Base-by-base conservation (phyloP, 1,139 yeast species). In the Sugiyamaella xylanicola region DNA sequence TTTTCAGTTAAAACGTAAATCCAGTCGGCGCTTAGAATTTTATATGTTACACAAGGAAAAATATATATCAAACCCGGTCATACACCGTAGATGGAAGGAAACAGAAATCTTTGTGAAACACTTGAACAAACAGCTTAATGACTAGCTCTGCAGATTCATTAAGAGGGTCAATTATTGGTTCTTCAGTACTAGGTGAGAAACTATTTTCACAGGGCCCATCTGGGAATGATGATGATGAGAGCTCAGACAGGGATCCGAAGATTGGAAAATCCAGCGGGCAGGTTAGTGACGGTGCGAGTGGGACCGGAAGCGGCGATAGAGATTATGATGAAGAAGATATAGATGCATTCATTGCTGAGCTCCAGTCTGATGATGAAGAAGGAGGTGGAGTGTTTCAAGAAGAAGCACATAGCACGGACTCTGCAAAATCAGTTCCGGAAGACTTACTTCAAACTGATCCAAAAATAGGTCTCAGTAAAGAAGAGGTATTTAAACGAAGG, bases 371-470 rank as follows among this genome's bases (percentile, higher is more conserved):
- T 74, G 83, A 80, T 61, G 87, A 74, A 22, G 82, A 76, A 21
- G 81, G 73, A 8, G 84, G 78, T 32, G 87, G 37, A 13, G 37
- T 79, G 3, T 87, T 79, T 49, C 88, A 77, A 36, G 80, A 74
- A 37, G 81, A 75, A 42, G 72, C 68, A 44, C 75, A 65, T 47
- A 65, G 73, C 32, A 75, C 73, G 35, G 69, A 71, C 53, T 74
- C 77, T 25, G 75, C 72, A 73, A 81, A 78, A 70, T 89, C 89
- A 59, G 93, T 91, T 56, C 96, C 97, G 56, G 97, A 91, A 69
- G 96, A 87, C 71, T 77, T 87, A 65, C 81, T 91, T 69, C 88
- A 89, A 74, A 92, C 98, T 60, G 93, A 88, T 77, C 92, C 93
- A 53, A 72, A 86, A 55, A 72, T 74, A 67, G 97, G 98, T 82